Conservation (phyloP, 352 stramenopile genomes). For the Globisporangium lucens region DNA sequence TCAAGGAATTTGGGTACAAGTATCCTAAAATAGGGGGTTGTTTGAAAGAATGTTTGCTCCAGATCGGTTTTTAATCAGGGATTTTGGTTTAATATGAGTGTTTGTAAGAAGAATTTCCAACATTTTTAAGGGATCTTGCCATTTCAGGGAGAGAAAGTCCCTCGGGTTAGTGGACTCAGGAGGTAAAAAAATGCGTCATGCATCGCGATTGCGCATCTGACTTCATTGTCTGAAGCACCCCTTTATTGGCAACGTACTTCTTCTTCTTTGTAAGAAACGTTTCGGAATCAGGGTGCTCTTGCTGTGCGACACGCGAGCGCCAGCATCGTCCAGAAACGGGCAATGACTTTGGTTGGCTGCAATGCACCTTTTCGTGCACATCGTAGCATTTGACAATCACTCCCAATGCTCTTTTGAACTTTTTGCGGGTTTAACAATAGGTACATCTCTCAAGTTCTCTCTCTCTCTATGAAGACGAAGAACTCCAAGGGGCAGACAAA, state of each 20-base stretch:
- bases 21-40: not conserved
- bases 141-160: not conserved
- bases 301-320: constrained; percentile 1
- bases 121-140: not conserved
- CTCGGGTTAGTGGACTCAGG: not conserved
- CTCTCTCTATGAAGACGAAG: not conserved
- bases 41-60: not conserved
- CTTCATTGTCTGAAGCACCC: not conserved
- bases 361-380: constrained; percentile 15
- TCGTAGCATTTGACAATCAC: not conserved
- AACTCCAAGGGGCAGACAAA: not conserved
- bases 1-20: not conserved
- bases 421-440: constrained; percentile 13
- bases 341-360: constrained; percentile 10
- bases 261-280: not conserved
- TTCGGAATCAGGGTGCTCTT: not conserved
- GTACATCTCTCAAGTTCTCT: not conserved
- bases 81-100: not conserved
- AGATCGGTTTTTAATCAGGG: not conserved
- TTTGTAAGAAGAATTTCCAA: not conserved
- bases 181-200: constrained; percentile 4
- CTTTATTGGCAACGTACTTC: not conserved
- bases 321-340: not conserved
- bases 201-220: not conserved
- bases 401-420: not conserved